Base-by-base conservation (phyloP, 306 rosid species). In the Cucurbita moschata region DNA sequence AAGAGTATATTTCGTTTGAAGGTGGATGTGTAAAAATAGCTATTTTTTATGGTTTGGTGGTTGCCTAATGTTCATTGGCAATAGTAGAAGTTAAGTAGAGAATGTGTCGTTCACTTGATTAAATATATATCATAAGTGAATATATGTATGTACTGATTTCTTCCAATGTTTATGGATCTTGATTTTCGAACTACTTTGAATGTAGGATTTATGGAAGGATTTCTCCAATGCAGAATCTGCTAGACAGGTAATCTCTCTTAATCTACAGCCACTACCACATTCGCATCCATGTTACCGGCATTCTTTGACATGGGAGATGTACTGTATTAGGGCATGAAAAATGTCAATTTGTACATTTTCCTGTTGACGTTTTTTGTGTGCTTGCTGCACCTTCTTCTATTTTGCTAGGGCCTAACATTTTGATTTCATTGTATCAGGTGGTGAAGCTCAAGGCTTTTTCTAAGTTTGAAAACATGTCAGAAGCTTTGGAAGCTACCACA, bases 371-470 rank as follows among this genome's bases (percentile, higher is more conserved):
- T 30, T 49, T 69, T 12, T 49, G 43, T 19, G 26, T 70, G 26
- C 16, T 47, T 15, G 74, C 8, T 50, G 23, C 16, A 15, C 40
- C 19, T 50, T 30, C 0, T 66, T 66, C 0, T 70, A 5, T 46
- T 37, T 70, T 70, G 15, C 40, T 0, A 23, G 44, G 23, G 23
- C 21, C 40, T 75, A 15, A 50, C 6, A 10, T 43, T 65, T 54
- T 78, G 18, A 76, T 76, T 72, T 3, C 44, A 21, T 10, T 35
- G 53, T 62, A n/a, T 43, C 70, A 94, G 99, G 86, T 89, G 60
- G 96, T 94, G 61, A 85, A 89, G 78, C 78, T 94, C 84, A 86
- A 91, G 82, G 97, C 97, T 9, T 94, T 94, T 79, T 89, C 95
- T 39, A 91, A 91, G 79, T 94, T 91, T 62, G 97, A 88, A 39